These are phyloP conservation scores for Salix purpurea DNA, from an alignment of 345 rosid species.

Conservation along the genomic window DNA sequence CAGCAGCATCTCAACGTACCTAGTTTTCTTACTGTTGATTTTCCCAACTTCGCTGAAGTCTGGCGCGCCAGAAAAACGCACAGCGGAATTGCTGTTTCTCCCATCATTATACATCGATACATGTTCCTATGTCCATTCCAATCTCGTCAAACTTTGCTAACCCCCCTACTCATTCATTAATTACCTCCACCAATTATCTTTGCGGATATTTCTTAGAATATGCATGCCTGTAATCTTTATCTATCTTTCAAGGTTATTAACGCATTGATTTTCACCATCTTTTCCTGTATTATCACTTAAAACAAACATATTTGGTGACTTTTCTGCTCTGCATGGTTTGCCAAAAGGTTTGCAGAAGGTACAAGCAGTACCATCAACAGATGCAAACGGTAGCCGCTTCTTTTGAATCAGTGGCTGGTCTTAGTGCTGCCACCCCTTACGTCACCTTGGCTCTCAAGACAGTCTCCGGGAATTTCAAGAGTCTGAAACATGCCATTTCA, in stretches of 20 bases:
- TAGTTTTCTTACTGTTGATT: not conserved
- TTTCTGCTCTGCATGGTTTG: not conserved
- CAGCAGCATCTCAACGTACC: not conserved
- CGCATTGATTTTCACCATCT: not conserved
- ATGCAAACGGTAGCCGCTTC: constrained; percentile 73
- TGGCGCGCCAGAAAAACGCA: not conserved
- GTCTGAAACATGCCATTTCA: constrained; percentile 39
- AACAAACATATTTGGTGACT: not conserved
- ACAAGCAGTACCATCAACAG: constrained; percentile 55
- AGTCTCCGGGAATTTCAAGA: constrained; percentile 41
- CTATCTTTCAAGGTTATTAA: not conserved
- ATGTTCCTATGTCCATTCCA: not conserved
- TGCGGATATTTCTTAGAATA: not conserved
- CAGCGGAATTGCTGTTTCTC: constrained; percentile 9
- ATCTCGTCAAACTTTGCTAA: too few species aligned
- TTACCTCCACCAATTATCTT: too few species aligned
- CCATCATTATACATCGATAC: not conserved
- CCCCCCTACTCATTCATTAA: too few species aligned
- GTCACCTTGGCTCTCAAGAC: constrained; percentile 46
- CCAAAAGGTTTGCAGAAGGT: constrained; percentile 50
- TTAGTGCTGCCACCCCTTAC: constrained; percentile 53
- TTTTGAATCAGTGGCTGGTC: constrained; percentile 61
- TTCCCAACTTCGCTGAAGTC: not conserved
- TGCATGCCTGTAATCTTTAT: not conserved
- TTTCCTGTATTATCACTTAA: not conserved